Percentiles rank a stretch among this genome's conserved stretches.
phyloP scores from a whole-genome alignment of 2,329 filamentous ascomycete species.

The Teratosphaeria zuluensis region DNA sequence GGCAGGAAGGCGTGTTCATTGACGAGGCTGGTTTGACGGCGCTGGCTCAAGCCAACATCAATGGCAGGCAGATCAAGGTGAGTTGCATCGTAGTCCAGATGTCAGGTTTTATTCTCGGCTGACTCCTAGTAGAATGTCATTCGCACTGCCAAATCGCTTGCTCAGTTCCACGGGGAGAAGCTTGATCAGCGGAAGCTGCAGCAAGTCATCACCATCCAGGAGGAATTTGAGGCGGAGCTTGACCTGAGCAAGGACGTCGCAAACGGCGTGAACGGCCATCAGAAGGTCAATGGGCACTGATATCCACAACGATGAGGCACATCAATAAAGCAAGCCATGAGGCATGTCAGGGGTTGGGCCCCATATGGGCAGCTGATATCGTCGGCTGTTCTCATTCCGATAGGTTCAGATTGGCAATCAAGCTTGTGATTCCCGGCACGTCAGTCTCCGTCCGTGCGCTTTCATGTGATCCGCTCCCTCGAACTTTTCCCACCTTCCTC shows the following conservation, averaged over 20 bases:
- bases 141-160: conserved; percentile 17
- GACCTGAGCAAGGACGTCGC: neutral
- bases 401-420: no score
- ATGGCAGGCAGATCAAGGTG: conserved; percentile 22
- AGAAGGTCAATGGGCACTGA: neutral
- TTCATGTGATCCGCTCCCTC: no score
- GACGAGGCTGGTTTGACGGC: conserved; percentile 10
- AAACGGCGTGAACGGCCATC: neutral
- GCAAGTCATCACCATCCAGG: conserved; percentile 20
- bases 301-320: neutral
- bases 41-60: conserved; percentile 17
- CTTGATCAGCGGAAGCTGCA: conserved; percentile 14
- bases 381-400: no score
- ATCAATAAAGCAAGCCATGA: neutral
- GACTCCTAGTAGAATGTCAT: conserved; percentile 13
- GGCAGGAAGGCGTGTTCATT: conserved; percentile 8
- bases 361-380: no score
- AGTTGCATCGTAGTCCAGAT: conserved; percentile 4
- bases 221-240: conserved; percentile 14
- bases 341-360: neutral
- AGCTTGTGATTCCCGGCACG: no score
- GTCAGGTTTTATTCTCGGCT: conserved; percentile 4
- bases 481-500: no score
- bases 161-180: conserved; percentile 13
- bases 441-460: no score